Conservation (phyloP, 1,139 yeast species). For the Kluyveromyces sp. region DNA sequence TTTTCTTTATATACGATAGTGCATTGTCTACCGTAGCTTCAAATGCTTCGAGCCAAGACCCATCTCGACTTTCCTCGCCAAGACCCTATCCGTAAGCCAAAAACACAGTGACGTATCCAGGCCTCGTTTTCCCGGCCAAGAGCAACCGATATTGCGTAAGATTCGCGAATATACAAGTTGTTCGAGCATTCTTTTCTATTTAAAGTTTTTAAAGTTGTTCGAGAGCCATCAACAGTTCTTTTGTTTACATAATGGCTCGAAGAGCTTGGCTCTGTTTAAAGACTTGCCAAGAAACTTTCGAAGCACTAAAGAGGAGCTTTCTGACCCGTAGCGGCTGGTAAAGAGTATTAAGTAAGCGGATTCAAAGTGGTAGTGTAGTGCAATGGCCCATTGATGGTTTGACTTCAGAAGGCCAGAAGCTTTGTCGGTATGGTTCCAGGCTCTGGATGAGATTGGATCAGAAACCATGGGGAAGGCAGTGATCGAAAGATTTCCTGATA, state of each 20-base stretch:
- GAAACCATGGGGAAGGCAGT: not conserved
- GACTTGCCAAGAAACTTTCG: not conserved
- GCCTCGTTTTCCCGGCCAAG: not conserved
- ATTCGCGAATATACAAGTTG: not conserved
- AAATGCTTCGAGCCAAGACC: not conserved
- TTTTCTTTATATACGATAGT: not conserved
- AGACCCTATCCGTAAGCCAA: not conserved
- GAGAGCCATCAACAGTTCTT: not conserved
- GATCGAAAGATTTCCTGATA: not conserved
- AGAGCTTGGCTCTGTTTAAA: not conserved
- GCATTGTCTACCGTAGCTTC: too few species aligned
- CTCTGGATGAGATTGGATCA: too few species aligned
- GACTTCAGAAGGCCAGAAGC: too few species aligned
- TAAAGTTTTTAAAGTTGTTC: not conserved
- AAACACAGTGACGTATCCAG: not conserved
- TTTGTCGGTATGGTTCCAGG: not conserved
- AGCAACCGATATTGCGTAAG: not conserved
- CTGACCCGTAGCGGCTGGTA: not conserved
- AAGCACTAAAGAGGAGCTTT: not conserved
- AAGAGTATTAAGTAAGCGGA: not conserved
- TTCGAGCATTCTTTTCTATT: conserved; percentile 3
- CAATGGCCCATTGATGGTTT: not conserved
- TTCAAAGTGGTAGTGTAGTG: not conserved
- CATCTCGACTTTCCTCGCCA: too few species aligned
- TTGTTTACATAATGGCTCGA: not conserved